These are phyloP conservation scores for Mycosarcoma maydis DNA, from an alignment of 1,284 basidiomycete genomes.

Conservation along the genomic window DNA sequence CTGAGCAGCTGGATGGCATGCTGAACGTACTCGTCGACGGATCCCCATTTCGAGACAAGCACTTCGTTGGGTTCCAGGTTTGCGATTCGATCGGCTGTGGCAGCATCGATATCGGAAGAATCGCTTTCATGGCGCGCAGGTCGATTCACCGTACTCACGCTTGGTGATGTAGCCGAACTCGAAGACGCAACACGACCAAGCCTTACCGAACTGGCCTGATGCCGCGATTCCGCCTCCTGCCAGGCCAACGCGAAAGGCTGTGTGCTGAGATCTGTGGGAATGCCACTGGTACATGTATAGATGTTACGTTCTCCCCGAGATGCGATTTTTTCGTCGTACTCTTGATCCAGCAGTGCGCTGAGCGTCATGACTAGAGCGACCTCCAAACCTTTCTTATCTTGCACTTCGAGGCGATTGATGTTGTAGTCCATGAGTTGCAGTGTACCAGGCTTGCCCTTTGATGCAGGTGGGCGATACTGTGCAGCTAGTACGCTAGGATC, in stretches of 20 bases:
- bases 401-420: constrained; percentile 80
- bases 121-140: neutral
- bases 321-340: constrained; percentile 69
- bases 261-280: constrained; percentile 32
- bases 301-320: constrained; percentile 30
- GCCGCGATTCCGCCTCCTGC: constrained; percentile 27
- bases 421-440: constrained; percentile 89
- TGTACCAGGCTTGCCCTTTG: constrained; percentile 74
- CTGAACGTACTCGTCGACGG: constrained; percentile 75
- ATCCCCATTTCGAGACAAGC: constrained; percentile 75
- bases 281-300: constrained; percentile 36
- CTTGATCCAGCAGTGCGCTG: constrained; percentile 78
- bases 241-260: constrained; percentile 18
- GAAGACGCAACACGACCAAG: neutral
- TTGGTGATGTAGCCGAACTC: neutral
- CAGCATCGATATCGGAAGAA: neutral
- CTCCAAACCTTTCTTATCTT: constrained; percentile 76
- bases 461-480: constrained; percentile 76
- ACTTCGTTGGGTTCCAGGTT: constrained; percentile 73
- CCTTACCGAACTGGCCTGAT: neutral
- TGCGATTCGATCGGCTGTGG: constrained; percentile 14
- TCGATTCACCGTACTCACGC: neutral
- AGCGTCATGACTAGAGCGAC: constrained; percentile 80
- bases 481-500: constrained; percentile 84
- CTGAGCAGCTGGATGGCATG: constrained; percentile 76